Evolutionary conservation across 192 early-diverging fungal species (phyloP), one percentile per base, ranked within the genome.

Genomic region (Gaertneriomyces sp.): DNA sequence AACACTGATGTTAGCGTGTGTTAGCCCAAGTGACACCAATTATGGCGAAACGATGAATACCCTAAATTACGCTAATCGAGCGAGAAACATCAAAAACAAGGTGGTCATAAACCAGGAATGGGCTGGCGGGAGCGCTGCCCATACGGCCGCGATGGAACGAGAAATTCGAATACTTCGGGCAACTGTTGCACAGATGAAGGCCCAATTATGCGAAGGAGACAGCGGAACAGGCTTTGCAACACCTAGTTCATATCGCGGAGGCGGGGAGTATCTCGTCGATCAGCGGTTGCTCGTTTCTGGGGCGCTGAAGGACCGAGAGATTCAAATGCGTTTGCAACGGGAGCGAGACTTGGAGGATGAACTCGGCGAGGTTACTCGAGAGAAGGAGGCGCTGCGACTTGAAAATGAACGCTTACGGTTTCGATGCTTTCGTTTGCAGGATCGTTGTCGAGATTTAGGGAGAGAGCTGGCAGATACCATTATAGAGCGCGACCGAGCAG

Each of bases 1-100:
- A 68, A 97, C 96, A 0, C 74, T 98, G 52, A 94, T 99, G 87
- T 88, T 99, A 62, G 93, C 97, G 0, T 97, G 95, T 76, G 92
- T 95, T 11, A 88, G 88, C 61, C 89, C 93, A 0, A 91, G 90
- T 17, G 93, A 94, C 65, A 68, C 80, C 55, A 94, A 95, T 70
- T 76, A 90, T 50, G 83, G 80, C 8, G 97, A 99, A 74, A 95
- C 94, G 5, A 68, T 99, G 46, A 97, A 94, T 70, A 99, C 97
- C 3, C 82, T 99, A 43, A 89, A 91, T 70, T 99, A 98, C 68
- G 97, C 97, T 5, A 92, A 93, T 55, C 85, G 97, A 8, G 96
- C 95, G 5, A 81, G 97, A 61, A 96, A 95, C 67, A 99, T 99
- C 77, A 88, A 89, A 65, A 99, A 99, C 77, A 82, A 85, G 53